These are phyloP conservation scores for Entomortierella lignicola DNA, from an alignment of 192 early-diverging fungal species.

Conservation along the genomic window DNA sequence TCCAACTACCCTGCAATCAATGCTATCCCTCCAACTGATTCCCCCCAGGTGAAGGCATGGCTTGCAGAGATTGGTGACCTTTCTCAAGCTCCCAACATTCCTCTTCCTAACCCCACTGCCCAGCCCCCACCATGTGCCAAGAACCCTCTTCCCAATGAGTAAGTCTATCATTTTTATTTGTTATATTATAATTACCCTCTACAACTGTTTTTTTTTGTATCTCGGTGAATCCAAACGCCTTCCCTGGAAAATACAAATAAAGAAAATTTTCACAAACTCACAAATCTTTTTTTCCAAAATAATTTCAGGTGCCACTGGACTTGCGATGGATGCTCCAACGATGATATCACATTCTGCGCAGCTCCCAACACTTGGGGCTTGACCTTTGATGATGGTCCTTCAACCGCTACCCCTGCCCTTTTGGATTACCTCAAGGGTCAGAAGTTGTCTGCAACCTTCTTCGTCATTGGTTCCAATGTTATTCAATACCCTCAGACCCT, in stretches of 20 bases:
- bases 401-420: conserved; percentile 38
- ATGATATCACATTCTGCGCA: conserved; percentile 43
- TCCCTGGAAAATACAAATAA: background rate
- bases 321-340: conserved; percentile 14
- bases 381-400: conserved; percentile 67
- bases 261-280: conserved; percentile 72
- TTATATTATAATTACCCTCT: too few species aligned
- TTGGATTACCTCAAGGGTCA: conserved; percentile 56
- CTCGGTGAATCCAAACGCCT: conserved; percentile 27
- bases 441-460: conserved; percentile 59
- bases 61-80: conserved; percentile 57
- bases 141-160: conserved; percentile 1
- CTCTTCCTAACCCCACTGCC: conserved; percentile 76
- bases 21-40: conserved; percentile 30
- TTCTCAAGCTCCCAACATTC: conserved; percentile 65
- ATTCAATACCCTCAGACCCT: conserved; percentile 51
- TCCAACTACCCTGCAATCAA: conserved; percentile 42
- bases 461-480: conserved; percentile 59
- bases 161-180: too few species aligned
- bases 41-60: conserved; percentile 46
- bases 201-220: background rate
- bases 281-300: background rate
- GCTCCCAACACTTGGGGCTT: conserved; percentile 59
- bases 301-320: conserved; percentile 11
- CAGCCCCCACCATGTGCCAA: conserved; percentile 50